Conservation (phyloP, 441 rosid species). For the Cnidoscolus chayamansa region DNA sequence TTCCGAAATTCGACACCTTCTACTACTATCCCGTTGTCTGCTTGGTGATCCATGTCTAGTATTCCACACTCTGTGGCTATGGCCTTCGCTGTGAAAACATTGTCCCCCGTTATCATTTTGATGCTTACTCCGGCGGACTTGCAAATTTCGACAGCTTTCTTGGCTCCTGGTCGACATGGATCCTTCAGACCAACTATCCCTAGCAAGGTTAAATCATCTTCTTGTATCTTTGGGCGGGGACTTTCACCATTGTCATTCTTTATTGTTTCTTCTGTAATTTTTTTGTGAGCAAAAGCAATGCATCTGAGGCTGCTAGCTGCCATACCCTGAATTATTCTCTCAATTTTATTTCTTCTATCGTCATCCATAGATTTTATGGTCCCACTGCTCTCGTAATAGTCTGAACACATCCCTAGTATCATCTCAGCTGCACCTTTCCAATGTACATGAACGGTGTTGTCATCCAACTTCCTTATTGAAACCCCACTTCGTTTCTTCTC, state of each 20-base stretch:
- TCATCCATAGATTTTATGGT: constrained; percentile 35
- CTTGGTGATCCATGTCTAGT: constrained; percentile 34
- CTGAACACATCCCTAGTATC: constrained; percentile 58
- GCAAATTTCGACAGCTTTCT: constrained; percentile 58
- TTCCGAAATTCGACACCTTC: constrained; percentile 69
- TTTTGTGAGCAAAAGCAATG: constrained; percentile 73
- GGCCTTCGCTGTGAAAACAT: constrained; percentile 78
- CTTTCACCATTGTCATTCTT: constrained; percentile 7
- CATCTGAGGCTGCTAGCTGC: constrained; percentile 80
- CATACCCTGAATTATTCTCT: constrained; percentile 58
- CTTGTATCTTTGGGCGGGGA: constrained; percentile 30
- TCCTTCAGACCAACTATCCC: constrained; percentile 76
- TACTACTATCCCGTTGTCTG: constrained; percentile 37
- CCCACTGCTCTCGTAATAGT: constrained; percentile 46
- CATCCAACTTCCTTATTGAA: constrained; percentile 36
- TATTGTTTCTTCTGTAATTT: constrained; percentile 25
- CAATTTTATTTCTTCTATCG: constrained; percentile 36
- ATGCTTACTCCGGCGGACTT: constrained; percentile 55
- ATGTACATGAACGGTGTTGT: constrained; percentile 49
- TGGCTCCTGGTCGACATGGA: constrained; percentile 61
- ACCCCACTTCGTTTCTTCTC: constrained; percentile 71
- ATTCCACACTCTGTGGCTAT: constrained; percentile 78
- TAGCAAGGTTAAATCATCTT: constrained; percentile 48
- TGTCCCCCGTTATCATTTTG: constrained; percentile 89
- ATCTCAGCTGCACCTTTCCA: constrained; percentile 93